These are phyloP conservation scores for Jatropha multifida DNA, from an alignment of 441 rosid species.

Conservation along the genomic window DNA sequence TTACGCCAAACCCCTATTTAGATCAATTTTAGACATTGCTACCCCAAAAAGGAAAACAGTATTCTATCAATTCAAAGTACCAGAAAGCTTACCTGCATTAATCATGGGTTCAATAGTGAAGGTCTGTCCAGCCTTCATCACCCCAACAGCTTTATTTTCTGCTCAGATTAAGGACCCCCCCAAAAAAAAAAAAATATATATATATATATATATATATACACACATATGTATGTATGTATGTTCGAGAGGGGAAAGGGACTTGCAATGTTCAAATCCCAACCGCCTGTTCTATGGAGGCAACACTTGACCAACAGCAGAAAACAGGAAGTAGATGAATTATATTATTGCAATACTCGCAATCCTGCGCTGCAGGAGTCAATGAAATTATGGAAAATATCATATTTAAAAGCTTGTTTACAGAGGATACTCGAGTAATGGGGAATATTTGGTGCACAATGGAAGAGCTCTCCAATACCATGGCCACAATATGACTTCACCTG, in stretches of 20 bases:
- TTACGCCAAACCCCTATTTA: conserved; percentile 76
- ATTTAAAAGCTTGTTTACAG: conserved; percentile 20
- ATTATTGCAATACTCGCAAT: background rate
- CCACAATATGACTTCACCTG: conserved; percentile 95
- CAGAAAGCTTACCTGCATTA: conserved; percentile 60
- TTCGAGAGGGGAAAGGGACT: no score
- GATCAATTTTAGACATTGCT: conserved; percentile 4
- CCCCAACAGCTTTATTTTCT: conserved; percentile 97
- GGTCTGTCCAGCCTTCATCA: conserved; percentile 96
- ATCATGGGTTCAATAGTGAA: conserved; percentile 99
- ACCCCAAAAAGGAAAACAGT: background rate
- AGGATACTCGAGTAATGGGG: conserved; percentile 96
- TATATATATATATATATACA: background rate
- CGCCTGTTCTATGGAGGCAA: no score
- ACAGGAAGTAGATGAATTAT: background rate
- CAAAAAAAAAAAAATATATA: background rate
- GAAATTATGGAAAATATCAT: background rate
- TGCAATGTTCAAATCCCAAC: no score
- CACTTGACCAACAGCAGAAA: background rate
- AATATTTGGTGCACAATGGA: conserved; percentile 96
- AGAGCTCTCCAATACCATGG: conserved; percentile 97
- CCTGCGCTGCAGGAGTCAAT: background rate
- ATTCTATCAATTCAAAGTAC: background rate
- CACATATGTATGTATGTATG: no score
- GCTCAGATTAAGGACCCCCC: conserved; percentile 44